Percentiles rank a stretch among this genome's conserved stretches.
Evolutionary conservation across 768 basidiomycete species (phyloP).

Genomic region (Jaapia argillacea): DNA sequence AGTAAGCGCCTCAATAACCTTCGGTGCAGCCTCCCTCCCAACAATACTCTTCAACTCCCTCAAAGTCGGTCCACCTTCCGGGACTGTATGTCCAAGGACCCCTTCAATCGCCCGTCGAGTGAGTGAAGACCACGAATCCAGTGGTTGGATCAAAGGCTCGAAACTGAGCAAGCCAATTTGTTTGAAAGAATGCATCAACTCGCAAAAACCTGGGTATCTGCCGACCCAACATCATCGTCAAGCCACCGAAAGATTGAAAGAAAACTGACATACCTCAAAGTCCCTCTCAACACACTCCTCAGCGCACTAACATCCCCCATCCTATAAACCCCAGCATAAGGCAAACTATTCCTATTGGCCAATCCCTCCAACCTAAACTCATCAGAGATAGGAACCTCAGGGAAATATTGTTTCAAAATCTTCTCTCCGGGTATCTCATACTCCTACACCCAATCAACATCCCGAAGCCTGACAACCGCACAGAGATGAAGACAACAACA

Average conservation of each 20-base stretch:
- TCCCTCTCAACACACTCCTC: slow-evolving; percentile 73
- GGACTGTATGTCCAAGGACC: slow-evolving; percentile 16
- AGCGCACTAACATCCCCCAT: slow-evolving; percentile 33
- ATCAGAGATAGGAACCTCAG: slow-evolving; percentile 52
- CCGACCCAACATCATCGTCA: not conserved
- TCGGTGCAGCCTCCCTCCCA: too few species aligned
- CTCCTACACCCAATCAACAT: slow-evolving; percentile 21
- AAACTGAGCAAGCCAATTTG: slow-evolving; percentile 56
- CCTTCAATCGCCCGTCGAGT: slow-evolving; percentile 23
- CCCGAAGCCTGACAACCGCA: not conserved
- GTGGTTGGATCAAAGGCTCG: slow-evolving; percentile 20
- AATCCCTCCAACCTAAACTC: slow-evolving; percentile 70
- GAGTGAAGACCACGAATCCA: slow-evolving; percentile 29
- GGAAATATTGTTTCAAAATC: slow-evolving; percentile 50
- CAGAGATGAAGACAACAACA: slow-evolving; percentile 11
- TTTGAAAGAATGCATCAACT: slow-evolving; percentile 64
- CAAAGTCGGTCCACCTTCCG: too few species aligned
- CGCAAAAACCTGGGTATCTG: slow-evolving; percentile 80
- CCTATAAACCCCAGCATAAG: slow-evolving; percentile 59
- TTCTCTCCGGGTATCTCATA: slow-evolving; percentile 38
- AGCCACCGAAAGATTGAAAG: not conserved
- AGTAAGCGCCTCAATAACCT: slow-evolving; percentile 31
- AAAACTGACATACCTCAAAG: slow-evolving; percentile 46
- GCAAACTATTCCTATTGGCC: slow-evolving; percentile 75
- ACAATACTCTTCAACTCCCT: too few species aligned